These are phyloP conservation scores for Barnettozyma wickerhamii DNA, from an alignment of 805 yeast genomes.

Conservation along the genomic window DNA sequence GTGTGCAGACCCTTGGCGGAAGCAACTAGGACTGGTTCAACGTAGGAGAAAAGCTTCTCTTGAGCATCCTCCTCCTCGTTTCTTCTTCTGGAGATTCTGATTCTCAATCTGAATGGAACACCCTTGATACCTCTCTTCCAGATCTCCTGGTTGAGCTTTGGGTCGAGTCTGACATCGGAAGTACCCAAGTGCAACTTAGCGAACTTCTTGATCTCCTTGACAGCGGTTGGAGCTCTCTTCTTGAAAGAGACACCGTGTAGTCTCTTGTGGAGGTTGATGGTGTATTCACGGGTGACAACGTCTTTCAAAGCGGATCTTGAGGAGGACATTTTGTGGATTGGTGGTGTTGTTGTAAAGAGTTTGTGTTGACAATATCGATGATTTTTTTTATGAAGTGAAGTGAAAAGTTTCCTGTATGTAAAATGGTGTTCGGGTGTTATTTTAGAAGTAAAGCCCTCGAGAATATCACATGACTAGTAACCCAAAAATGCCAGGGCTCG, in stretches of 20 bases:
- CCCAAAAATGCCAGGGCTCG: too few species aligned
- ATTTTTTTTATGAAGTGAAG: too few species aligned
- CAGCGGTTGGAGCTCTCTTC: slow-evolving; percentile 99
- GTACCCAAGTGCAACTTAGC: slow-evolving; percentile 99
- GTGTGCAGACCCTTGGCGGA: slow-evolving; percentile 97
- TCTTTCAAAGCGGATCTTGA: slow-evolving; percentile 84
- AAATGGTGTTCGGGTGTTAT: too few species aligned
- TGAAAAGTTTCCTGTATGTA: too few species aligned
- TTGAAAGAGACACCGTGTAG: slow-evolving; percentile 98
- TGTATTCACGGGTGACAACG: slow-evolving; percentile 99
- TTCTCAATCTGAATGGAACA: slow-evolving; percentile 96
- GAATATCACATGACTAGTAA: too few species aligned
- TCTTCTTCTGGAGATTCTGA: slow-evolving; percentile 99
- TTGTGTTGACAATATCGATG: too few species aligned
- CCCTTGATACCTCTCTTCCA: slow-evolving; percentile 99
- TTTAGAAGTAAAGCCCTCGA: too few species aligned
- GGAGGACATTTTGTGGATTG: slow-evolving; percentile 37
- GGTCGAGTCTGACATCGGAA: slow-evolving; percentile 97
- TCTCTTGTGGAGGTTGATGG: slow-evolving; percentile 99
- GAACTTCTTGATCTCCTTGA: slow-evolving; percentile 98
- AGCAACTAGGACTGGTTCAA: slow-evolving; percentile 95
- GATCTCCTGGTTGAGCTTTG: slow-evolving; percentile 95
- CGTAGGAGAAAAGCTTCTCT: slow-evolving; percentile 96
- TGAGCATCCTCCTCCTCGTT: slow-evolving; percentile 99
- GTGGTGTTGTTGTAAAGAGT: too few species aligned